Percentiles rank a stretch among this genome's conserved stretches.
phyloP scores from a whole-genome alignment of 208 protist species.

The Angomonas ambiguus region DNA sequence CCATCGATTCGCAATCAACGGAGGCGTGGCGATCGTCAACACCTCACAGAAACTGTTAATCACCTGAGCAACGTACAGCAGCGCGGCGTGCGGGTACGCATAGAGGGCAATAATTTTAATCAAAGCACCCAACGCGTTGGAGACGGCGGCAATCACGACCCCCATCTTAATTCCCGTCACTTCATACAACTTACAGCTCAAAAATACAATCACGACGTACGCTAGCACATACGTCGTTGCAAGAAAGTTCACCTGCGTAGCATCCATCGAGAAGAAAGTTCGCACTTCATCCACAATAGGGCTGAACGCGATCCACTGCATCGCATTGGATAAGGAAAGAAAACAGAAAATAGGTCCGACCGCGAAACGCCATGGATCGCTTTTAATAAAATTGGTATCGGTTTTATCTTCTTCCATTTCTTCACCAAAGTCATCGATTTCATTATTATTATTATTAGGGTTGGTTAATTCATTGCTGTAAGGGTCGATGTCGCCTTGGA shows the following conservation, averaged over 20 bases:
- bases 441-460: conserved; percentile 11
- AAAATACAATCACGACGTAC: conserved; percentile 69
- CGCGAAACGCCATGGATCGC: conserved; percentile 38
- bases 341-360: conserved; percentile 50
- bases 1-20: conserved; percentile 74
- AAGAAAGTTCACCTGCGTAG: conserved; percentile 65
- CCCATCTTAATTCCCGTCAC: conserved; percentile 55
- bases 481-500: neutral
- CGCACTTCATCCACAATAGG: neutral
- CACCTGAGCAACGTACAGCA: conserved; percentile 58
- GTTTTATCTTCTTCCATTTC: neutral
- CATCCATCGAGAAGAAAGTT: conserved; percentile 49
- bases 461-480: neutral
- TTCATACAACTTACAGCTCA: conserved; percentile 82
- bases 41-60: conserved; percentile 73
- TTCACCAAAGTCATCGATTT: neutral
- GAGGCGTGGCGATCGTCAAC: conserved; percentile 70
- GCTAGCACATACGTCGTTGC: conserved; percentile 71
- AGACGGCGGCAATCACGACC: conserved; percentile 36
- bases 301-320: conserved; percentile 68
- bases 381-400: neutral
- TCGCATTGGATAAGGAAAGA: conserved; percentile 60
- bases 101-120: conserved; percentile 69
- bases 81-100: conserved; percentile 42
- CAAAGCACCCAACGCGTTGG: conserved; percentile 47